A percentile compares a stretch with the other conserved stretches of the same genome.
Conservation (phyloP, 805 yeast species). For the Cyberlindnera veronae region DNA sequence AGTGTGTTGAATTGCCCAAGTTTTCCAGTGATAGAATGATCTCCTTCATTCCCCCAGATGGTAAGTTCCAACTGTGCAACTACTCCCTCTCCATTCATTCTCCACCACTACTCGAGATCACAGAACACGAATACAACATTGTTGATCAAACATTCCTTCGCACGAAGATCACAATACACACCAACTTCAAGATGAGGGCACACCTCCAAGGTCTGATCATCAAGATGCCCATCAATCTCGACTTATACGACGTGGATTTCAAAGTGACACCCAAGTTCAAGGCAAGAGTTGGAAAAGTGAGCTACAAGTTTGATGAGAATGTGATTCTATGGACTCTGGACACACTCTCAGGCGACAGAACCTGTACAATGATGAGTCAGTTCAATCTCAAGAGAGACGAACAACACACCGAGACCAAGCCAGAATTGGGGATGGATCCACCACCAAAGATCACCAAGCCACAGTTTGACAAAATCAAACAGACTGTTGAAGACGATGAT, state of each 20-base stretch:
- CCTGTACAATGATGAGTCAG: constrained; percentile 55
- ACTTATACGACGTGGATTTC: constrained; percentile 39
- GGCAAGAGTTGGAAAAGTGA: constrained; percentile 67
- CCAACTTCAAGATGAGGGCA: constrained; percentile 62
- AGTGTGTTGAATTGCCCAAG: constrained; percentile 74
- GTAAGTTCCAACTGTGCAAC: constrained; percentile 59
- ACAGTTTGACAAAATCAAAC: constrained; percentile 21
- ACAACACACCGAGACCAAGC: constrained; percentile 22
- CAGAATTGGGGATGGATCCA: constrained; percentile 26
- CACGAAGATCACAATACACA: constrained; percentile 34
- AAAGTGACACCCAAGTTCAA: constrained; percentile 59
- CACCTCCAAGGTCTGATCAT: constrained; percentile 59
- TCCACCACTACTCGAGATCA: constrained; percentile 19
- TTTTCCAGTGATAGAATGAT: constrained; percentile 49
- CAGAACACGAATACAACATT: constrained; percentile 7
- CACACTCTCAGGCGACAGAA: constrained; percentile 57
- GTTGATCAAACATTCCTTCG: neutral
- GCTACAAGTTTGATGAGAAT: constrained; percentile 66
- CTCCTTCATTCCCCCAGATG: constrained; percentile 88
- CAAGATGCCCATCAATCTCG: constrained; percentile 54
- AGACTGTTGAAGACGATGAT: constrained; percentile 15
- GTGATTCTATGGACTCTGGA: constrained; percentile 71
- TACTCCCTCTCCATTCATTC: constrained; percentile 39
- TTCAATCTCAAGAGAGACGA: constrained; percentile 29
- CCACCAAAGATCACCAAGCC: constrained; percentile 24